These are phyloP conservation scores for Aegilops tauschii DNA, from an alignment of 176 grass and related monocot species.

Conservation along the genomic window DNA sequence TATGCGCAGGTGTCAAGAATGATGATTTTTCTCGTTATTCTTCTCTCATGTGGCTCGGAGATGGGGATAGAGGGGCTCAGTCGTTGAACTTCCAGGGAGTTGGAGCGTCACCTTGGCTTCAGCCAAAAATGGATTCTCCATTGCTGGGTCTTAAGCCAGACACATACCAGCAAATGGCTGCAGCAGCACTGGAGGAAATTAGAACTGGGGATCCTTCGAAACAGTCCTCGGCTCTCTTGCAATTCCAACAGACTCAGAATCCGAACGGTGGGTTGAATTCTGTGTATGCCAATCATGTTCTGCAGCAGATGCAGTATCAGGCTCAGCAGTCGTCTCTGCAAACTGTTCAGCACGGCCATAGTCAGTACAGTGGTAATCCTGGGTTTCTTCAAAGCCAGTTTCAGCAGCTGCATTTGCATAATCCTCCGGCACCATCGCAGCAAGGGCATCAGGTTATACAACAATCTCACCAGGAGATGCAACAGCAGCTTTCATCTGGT, in stretches of 20 bases:
- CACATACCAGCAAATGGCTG: slow-evolving; percentile 90
- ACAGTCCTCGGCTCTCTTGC: slow-evolving; percentile 47
- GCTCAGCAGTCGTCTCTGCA: slow-evolving; percentile 59
- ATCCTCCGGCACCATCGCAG: slow-evolving; percentile 10
- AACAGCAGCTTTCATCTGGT: slow-evolving; percentile 44
- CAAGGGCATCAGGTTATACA: slow-evolving; percentile 34
- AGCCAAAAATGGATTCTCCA: slow-evolving; percentile 55
- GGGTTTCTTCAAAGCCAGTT: slow-evolving; percentile 67
- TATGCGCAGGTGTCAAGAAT: slow-evolving; percentile 58
- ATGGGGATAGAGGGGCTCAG: slow-evolving; percentile 58
- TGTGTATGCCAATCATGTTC: slow-evolving; percentile 54
- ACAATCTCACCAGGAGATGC: slow-evolving; percentile 44
- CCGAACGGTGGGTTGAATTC: slow-evolving; percentile 51
- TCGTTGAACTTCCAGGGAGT: slow-evolving; percentile 84
- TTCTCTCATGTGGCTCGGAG: slow-evolving; percentile 77
- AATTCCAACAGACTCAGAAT: slow-evolving; percentile 68
- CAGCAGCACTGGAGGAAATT: slow-evolving; percentile 80
- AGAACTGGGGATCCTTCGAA: slow-evolving; percentile 68
- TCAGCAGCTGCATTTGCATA: slow-evolving; percentile 48
- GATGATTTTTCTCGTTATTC: slow-evolving; percentile 61
- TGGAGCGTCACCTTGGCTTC: slow-evolving; percentile 71
- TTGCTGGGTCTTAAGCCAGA: slow-evolving; percentile 65
- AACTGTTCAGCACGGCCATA: slow-evolving; percentile 54
- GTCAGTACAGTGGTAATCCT: slow-evolving; percentile 36
- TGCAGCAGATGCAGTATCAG: slow-evolving; percentile 77